Base-by-base conservation (phyloP, 1,139 yeast species). In the Yamadazyma spencermartinsiae region DNA sequence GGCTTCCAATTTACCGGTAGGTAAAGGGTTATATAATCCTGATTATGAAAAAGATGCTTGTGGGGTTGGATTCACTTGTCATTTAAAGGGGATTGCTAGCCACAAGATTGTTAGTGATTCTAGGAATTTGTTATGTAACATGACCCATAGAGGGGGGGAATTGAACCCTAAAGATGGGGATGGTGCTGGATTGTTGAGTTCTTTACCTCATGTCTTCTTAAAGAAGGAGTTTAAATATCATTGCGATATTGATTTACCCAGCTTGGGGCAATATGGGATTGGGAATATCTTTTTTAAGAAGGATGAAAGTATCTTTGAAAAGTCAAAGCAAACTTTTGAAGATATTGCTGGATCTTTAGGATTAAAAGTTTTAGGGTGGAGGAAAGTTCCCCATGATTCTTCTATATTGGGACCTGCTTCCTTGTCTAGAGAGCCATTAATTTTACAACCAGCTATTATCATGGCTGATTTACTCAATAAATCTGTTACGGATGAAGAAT, bases 71-170 rank as follows among this genome's bases (percentile, higher is more conserved):
- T 92, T 92, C 66, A 87, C 96, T 35, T 88, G 97, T 64, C 89
- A 90, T 68, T 85, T 90, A 68, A 87, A 89, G 63, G 98, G 98
- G 43, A 60, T 72, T 30, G 79, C 82, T 13, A 85, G 95, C 37
- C 98, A 92, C 71, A 89, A 90, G 61, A 89, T 90, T 50, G 92
- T 92, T 44, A 82, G 95, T 33, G 98, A 92, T 67, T 96, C 96
- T 32, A 74, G 81, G 52, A 80, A 79, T 57, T 73, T 92, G 58
- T 80, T 92, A 44, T 90, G 98, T 72, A 92, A 92, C 66, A 92
- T 92, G 98, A 86, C 97, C 46, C 98, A 92, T 64, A 80, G 98
- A 69, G 98, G 98, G 59, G 98, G 98, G 35, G 97, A 90, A 46
- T 81, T 95, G 34, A 96, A 89, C 59, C 95, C 98, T 20, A 80